Conservation (phyloP, 192 early-diverging fungal genomes). For the Podochytrium sp. region DNA sequence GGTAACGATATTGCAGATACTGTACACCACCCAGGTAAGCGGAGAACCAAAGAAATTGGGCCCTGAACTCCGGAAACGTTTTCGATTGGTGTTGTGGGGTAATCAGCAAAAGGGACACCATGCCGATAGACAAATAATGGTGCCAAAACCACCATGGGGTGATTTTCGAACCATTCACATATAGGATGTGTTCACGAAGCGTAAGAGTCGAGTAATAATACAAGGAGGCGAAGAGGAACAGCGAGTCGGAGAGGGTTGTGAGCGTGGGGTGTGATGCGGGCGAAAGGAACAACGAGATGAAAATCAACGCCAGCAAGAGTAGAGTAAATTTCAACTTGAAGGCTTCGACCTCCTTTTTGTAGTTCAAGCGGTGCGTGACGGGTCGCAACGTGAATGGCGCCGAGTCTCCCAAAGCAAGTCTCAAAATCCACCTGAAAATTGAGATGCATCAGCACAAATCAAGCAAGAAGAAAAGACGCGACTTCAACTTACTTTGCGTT, state of each 20-base stretch:
- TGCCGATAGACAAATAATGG: constrained; percentile 45
- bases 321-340: constrained; percentile 48
- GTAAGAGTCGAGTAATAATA: constrained; percentile 52
- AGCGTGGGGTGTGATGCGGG: background rate
- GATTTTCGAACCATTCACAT: constrained; percentile 48
- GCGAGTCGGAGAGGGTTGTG: constrained; percentile 31
- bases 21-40: constrained; percentile 42
- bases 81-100: background rate
- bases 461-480: constrained; percentile 1
- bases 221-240: constrained; percentile 39
- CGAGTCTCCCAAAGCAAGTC: constrained; percentile 42
- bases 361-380: constrained; percentile 38
- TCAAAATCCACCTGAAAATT: constrained; percentile 41
- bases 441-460: background rate
- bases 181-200: constrained; percentile 48
- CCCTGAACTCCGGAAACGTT: constrained; percentile 33
- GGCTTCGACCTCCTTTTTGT: constrained; percentile 51
- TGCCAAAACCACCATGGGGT: constrained; percentile 50
- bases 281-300: constrained; percentile 21
- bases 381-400: constrained; percentile 48
- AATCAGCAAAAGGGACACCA: constrained; percentile 39
- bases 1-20: constrained; percentile 52
- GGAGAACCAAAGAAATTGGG: constrained; percentile 36
- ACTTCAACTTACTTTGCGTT: constrained; percentile 38
- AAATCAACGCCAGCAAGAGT: constrained; percentile 26